phyloP scores from a whole-genome alignment of 2,329 filamentous ascomycete genomes.

The Colletotrichum sp. region DNA sequence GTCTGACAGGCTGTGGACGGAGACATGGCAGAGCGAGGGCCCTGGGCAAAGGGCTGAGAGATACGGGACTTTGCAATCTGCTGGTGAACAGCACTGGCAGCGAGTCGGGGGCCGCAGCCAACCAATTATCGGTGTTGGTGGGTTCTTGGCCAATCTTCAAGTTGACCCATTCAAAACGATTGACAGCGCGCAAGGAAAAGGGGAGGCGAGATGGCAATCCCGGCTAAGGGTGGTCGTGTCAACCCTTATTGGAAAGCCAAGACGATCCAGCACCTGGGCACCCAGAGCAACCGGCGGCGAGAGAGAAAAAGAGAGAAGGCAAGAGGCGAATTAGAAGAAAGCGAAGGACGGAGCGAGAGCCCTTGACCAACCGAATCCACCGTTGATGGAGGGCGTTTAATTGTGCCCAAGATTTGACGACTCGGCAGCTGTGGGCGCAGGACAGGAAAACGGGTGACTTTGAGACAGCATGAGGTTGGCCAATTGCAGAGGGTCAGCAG shows the following conservation, averaged over 20 bases:
- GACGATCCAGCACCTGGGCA: neutral
- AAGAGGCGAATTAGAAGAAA: neutral
- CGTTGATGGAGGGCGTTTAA: neutral
- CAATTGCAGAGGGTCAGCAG: neutral
- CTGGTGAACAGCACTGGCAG: neutral
- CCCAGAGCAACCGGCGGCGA: neutral
- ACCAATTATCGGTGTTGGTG: neutral
- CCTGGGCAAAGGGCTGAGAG: neutral
- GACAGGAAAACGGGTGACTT: neutral
- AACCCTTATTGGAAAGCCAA: slow-evolving; percentile 3
- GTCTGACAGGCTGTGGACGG: neutral
- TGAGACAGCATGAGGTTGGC: neutral
- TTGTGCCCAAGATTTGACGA: neutral
- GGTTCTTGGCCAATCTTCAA: neutral
- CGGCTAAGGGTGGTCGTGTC: slow-evolving; percentile 2
- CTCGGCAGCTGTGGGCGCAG: neutral
- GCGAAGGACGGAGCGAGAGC: neutral
- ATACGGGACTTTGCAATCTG: neutral
- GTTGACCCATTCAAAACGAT: neutral
- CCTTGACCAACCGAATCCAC: slow-evolving; percentile 18
- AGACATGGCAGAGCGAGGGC: neutral
- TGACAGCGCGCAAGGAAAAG: slow-evolving; percentile 8
- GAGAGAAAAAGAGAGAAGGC: neutral
- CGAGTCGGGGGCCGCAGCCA: neutral
- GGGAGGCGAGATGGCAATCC: slow-evolving; percentile 18